Conservation (phyloP, 495 filamentous ascomycete species). For the Penicillium taxi region DNA sequence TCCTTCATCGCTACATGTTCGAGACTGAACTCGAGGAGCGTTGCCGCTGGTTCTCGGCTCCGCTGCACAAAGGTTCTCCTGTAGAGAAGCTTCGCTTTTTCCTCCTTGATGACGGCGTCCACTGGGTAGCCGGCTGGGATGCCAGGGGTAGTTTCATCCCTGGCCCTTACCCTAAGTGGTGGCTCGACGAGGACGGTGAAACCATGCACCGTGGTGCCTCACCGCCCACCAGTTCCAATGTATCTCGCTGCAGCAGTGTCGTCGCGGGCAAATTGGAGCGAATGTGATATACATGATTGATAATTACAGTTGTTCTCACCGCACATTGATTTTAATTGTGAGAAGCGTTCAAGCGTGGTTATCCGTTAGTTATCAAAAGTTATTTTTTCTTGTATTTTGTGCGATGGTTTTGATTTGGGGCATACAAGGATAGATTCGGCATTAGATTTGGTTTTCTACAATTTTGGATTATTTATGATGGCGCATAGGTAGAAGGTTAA, state of each 20-base stretch:
- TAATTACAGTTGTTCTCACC: not conserved
- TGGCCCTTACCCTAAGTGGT: constrained; percentile 41
- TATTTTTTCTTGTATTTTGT: constrained; percentile 4
- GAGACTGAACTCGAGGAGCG: constrained; percentile 37
- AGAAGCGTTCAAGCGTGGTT: constrained; percentile 20
- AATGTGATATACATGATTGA: too few relatives aligned
- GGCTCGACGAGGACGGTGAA: constrained; percentile 29
- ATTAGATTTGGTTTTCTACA: constrained; percentile 11
- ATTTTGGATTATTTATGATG: constrained; percentile 9
- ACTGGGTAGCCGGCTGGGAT: constrained; percentile 42
- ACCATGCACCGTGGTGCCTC: constrained; percentile 34
- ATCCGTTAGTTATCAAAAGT: constrained; percentile 18
- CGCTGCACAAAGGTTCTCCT: constrained; percentile 25
- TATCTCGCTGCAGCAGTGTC: constrained; percentile 36
- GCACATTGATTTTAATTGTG: constrained; percentile 4
- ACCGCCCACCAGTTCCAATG: constrained; percentile 33
- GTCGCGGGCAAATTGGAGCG: constrained; percentile 26
- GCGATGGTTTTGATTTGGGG: not conserved
- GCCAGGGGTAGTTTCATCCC: constrained; percentile 36
- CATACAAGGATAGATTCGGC: constrained; percentile 6
- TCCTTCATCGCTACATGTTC: constrained; percentile 42
- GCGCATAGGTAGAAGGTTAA: constrained; percentile 2
- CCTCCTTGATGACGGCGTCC: constrained; percentile 34
- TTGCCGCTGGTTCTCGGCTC: constrained; percentile 35
- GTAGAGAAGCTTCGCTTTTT: constrained; percentile 37